Percentiles rank a stretch among this genome's conserved stretches.
Conservation (phyloP, 768 basidiomycete genomes). For the Pleurotus sapidus region DNA sequence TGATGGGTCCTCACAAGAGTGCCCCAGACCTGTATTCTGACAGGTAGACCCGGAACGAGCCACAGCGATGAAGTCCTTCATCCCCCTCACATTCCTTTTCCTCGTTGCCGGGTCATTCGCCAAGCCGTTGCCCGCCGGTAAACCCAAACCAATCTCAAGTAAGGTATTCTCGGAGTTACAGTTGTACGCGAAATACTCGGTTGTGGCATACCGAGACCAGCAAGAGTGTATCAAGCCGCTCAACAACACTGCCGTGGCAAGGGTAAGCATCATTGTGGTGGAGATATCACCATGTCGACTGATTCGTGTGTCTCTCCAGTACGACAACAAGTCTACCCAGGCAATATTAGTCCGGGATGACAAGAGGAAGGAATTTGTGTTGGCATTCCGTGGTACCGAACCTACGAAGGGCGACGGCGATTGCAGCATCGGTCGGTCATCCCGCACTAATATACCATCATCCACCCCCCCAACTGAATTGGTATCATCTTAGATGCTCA, state of each 20-base stretch:
- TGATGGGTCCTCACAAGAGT: too few relatives aligned
- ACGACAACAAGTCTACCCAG: slow-evolving; percentile 1
- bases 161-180: neutral
- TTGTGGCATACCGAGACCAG: neutral
- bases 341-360: neutral
- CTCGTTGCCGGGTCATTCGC: too few relatives aligned
- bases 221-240: slow-evolving; percentile 4
- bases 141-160: neutral
- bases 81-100: too few relatives aligned
- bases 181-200: slow-evolving; percentile 3
- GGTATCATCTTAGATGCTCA: neutral
- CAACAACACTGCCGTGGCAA: slow-evolving; percentile 1
- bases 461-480: neutral
- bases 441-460: neutral
- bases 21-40: too few relatives aligned
- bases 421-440: neutral
- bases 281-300: neutral
- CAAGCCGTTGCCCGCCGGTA: neutral
- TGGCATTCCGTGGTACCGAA: slow-evolving; percentile 1
- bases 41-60: too few relatives aligned
- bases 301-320: neutral
- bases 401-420: neutral
- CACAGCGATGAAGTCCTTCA: too few relatives aligned
- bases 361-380: neutral
- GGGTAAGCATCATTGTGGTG: neutral